Evolutionary conservation across 1,284 basidiomycete species (phyloP).

Genomic region (Singerocomus rubriflavus): DNA sequence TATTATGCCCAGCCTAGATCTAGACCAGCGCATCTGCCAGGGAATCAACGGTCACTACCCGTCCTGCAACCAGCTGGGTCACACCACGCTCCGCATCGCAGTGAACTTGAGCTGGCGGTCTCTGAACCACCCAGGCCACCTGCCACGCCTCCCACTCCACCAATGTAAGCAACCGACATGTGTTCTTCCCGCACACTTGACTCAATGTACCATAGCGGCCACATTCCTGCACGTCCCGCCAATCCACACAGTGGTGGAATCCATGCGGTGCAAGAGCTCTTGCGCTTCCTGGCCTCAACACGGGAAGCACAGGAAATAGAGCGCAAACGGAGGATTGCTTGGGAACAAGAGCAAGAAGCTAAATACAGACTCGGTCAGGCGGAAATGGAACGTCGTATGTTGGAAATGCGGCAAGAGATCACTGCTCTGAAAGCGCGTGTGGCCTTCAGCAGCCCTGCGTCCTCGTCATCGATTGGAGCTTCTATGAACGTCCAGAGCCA

Average conservation of each 20-base stretch:
- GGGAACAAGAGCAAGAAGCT: constrained; percentile 68
- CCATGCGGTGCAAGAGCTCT: constrained; percentile 54
- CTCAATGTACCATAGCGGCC: constrained; percentile 6
- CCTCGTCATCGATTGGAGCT: constrained; percentile 9
- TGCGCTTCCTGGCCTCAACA: constrained; percentile 50
- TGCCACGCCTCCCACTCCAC: constrained; percentile 27
- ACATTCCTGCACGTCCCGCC: constrained; percentile 17
- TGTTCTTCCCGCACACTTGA: background rate
- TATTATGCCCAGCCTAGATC: constrained; percentile 47
- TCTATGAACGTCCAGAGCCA: constrained; percentile 5
- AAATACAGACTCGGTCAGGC: constrained; percentile 51
- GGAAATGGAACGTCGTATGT: constrained; percentile 56
- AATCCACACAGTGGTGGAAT: constrained; percentile 33
- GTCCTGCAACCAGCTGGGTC: constrained; percentile 29
- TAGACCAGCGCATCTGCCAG: constrained; percentile 28
- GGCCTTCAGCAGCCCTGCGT: constrained; percentile 32
- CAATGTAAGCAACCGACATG: constrained; percentile 22
- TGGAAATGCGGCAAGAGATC: constrained; percentile 59
- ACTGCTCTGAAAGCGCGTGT: constrained; percentile 43
- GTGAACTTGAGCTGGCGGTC: constrained; percentile 58
- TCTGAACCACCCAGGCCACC: constrained; percentile 42
- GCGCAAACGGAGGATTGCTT: constrained; percentile 50
- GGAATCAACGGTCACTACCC: constrained; percentile 12
- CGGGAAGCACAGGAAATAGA: constrained; percentile 59
- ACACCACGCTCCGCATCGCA: constrained; percentile 47